These are phyloP conservation scores for Candida vaughaniae DNA, from an alignment of 805 yeast species.

Conservation along the genomic window DNA sequence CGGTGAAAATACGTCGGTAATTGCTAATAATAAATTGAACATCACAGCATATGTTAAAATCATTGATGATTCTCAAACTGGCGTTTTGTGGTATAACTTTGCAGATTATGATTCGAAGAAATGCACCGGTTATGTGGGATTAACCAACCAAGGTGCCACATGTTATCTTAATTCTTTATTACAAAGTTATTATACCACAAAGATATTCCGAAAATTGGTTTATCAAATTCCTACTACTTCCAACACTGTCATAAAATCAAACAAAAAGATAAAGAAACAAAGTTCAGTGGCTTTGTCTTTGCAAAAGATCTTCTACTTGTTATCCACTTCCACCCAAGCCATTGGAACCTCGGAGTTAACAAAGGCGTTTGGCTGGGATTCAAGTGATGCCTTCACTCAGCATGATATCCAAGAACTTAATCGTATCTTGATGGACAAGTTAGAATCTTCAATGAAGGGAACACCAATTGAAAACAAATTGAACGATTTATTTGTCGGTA, in stretches of 20 bases:
- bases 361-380: slow-evolving; percentile 95
- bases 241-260: slow-evolving; percentile 23
- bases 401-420: slow-evolving; percentile 97
- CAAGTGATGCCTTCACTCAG: slow-evolving; percentile 92
- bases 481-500: slow-evolving; percentile 88
- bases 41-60: slow-evolving; percentile 76
- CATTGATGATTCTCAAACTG: slow-evolving; percentile 82
- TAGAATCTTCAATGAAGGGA: slow-evolving; percentile 89
- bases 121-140: slow-evolving; percentile 87
- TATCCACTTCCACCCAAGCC: slow-evolving; percentile 71
- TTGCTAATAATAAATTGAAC: slow-evolving; percentile 59
- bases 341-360: slow-evolving; percentile 87
- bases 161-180: slow-evolving; percentile 91
- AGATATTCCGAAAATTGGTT: slow-evolving; percentile 76
- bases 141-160: slow-evolving; percentile 96
- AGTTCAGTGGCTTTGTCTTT: slow-evolving; percentile 76
- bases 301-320: slow-evolving; percentile 81
- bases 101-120: slow-evolving; percentile 81
- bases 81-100: slow-evolving; percentile 91
- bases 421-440: slow-evolving; percentile 90
- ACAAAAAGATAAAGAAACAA: slow-evolving; percentile 16
- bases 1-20: slow-evolving; percentile 27
- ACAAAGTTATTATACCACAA: slow-evolving; percentile 88
- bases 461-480: slow-evolving; percentile 59
- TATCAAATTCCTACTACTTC: slow-evolving; percentile 81